Evolutionary conservation across 2,329 filamentous ascomycete genomes (phyloP).

Genomic region (Delphinella strobiligena): DNA sequence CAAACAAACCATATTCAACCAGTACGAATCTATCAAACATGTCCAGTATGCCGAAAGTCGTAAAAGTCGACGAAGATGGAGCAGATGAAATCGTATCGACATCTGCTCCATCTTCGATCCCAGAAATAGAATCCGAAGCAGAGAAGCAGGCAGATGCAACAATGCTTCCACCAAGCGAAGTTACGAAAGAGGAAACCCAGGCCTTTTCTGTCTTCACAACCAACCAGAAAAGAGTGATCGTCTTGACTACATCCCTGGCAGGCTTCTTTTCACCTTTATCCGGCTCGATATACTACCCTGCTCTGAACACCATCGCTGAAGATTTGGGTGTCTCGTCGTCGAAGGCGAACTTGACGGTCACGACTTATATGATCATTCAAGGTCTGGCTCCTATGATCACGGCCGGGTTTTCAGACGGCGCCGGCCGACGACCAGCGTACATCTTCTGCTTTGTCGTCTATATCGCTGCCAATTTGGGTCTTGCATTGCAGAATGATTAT

Average conservation of each 20-base stretch:
- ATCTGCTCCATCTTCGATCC: not conserved
- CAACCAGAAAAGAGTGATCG: conserved; percentile 18
- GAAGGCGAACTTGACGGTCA: conserved; percentile 39
- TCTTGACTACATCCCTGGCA: conserved; percentile 17
- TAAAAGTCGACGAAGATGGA: not conserved
- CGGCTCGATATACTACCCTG: conserved; percentile 28
- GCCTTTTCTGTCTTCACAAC: conserved; percentile 20
- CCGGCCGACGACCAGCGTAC: conserved; percentile 21
- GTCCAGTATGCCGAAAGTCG: not conserved
- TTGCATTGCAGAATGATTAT: conserved; percentile 23
- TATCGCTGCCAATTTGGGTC: conserved; percentile 21
- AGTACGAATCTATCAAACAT: not conserved
- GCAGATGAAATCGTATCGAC: not conserved
- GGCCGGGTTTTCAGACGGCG: conserved; percentile 19
- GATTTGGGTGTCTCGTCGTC: conserved; percentile 29
- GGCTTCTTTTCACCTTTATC: conserved; percentile 21
- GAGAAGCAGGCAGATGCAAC: not conserved
- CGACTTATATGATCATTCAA: conserved; percentile 32
- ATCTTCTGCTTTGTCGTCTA: conserved; percentile 21
- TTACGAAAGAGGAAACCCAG: conserved; percentile 5
- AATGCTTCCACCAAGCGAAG: not conserved
- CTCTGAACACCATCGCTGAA: conserved; percentile 19
- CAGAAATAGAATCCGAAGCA: not conserved
- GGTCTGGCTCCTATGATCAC: conserved; percentile 21
- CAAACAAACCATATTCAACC: not conserved